phyloP scores from a whole-genome alignment of 768 basidiomycete genomes.

The Lentinula edodes region DNA sequence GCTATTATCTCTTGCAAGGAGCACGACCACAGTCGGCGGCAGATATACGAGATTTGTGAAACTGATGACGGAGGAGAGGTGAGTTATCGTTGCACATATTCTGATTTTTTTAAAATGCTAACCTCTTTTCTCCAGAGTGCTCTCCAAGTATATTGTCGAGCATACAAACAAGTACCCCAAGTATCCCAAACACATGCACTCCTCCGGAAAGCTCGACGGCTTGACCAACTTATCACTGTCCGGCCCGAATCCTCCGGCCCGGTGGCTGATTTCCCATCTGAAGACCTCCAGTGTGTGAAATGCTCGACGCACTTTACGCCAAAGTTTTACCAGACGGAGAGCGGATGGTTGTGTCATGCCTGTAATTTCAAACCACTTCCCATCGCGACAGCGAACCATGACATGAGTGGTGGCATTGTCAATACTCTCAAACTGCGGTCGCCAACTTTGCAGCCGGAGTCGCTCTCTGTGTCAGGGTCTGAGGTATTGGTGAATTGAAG shows the following conservation, averaged over 20 bases:
- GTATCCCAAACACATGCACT: constrained; percentile 74
- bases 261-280: constrained; percentile 12
- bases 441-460: not conserved
- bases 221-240: constrained; percentile 65
- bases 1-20: constrained; percentile 75
- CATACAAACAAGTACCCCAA: constrained; percentile 72
- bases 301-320: constrained; percentile 74
- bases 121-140: constrained; percentile 54
- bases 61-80: constrained; percentile 80
- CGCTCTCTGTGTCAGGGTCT: not conserved
- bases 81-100: constrained; percentile 14
- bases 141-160: constrained; percentile 79
- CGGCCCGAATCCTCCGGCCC: constrained; percentile 29
- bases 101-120: not conserved
- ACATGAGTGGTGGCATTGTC: not conserved
- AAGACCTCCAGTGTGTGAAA: constrained; percentile 45
- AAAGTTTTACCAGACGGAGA: constrained; percentile 52
- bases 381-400: not conserved
- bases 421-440: not conserved
- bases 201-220: constrained; percentile 81
- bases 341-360: constrained; percentile 37
- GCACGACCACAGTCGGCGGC: constrained; percentile 59
- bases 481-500: not conserved
- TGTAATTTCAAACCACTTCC: constrained; percentile 30
- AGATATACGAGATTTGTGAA: constrained; percentile 82